Conservation (phyloP, 352 stramenopile genomes). For the Stephanocyclus meneghinianus region DNA sequence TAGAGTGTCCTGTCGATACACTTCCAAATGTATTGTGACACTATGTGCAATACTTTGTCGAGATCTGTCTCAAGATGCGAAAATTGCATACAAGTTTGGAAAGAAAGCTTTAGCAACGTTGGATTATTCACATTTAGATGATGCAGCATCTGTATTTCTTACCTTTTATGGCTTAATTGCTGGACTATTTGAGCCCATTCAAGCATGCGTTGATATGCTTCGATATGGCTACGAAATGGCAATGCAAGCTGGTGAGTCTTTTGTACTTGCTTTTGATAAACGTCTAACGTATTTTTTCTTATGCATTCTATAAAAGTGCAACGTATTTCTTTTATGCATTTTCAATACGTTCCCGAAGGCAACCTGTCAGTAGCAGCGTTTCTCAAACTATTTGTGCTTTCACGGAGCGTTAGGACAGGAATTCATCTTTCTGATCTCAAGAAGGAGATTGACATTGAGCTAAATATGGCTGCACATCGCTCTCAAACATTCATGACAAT, state of each 20-base stretch:
- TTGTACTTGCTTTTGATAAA: too few species aligned
- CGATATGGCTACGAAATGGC: not conserved
- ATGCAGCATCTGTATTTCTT: not conserved
- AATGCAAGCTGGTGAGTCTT: not conserved
- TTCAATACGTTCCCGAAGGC: too few species aligned
- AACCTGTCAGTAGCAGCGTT: not conserved
- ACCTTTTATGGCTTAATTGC: not conserved
- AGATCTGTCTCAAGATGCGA: not conserved
- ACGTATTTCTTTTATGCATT: too few species aligned
- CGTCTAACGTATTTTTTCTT: too few species aligned
- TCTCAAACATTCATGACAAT: not conserved
- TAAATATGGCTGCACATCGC: not conserved
- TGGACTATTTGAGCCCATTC: not conserved
- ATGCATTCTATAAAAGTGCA: too few species aligned
- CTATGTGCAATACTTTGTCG: not conserved
- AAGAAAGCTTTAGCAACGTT: not conserved
- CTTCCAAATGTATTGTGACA: not conserved
- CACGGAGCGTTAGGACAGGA: not conserved
- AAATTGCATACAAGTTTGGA: not conserved
- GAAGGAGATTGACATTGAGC: not conserved
- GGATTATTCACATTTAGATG: not conserved
- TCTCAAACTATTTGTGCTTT: not conserved
- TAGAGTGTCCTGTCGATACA: not conserved
- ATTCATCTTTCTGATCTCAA: not conserved
- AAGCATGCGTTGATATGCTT: slow-evolving; percentile 10